A percentile compares a stretch with the other conserved stretches of the same genome.
Evolutionary conservation across 1,139 yeast genomes (phyloP).

Genomic region (Geotrichum europaeum): DNA sequence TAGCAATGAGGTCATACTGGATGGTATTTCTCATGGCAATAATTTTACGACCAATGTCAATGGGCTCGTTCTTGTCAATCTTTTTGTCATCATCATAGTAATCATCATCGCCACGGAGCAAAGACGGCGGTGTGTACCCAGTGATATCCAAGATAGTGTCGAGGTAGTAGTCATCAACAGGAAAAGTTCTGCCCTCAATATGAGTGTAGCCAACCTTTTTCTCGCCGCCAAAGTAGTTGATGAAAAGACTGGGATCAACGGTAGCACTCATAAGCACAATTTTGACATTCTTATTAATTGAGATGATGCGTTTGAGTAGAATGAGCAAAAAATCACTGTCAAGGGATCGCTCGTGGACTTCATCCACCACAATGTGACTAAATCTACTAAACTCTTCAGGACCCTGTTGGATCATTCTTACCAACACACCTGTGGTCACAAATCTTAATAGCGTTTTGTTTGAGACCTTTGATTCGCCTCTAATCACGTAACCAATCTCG

Average conservation of each 20-base stretch:
- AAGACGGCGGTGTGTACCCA: conserved; percentile 32
- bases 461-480: conserved; percentile 77
- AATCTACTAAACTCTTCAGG: conserved; percentile 44
- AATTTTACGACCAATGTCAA: conserved; percentile 33
- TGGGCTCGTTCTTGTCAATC: neutral
- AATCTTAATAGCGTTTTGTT: conserved; percentile 66
- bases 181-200: conserved; percentile 90
- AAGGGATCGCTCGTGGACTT: conserved; percentile 90
- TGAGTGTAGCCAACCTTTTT: conserved; percentile 42
- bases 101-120: conserved; percentile 26
- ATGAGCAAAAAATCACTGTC: conserved; percentile 84
- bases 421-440: conserved; percentile 87
- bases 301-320: conserved; percentile 53
- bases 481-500: conserved; percentile 82
- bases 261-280: conserved; percentile 93
- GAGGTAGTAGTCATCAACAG: conserved; percentile 69
- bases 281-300: conserved; percentile 45
- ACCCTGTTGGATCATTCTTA: conserved; percentile 67
- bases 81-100: conserved; percentile 9
- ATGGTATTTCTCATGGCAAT: conserved; percentile 42
- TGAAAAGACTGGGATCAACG: conserved; percentile 65
- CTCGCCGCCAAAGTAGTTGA: conserved; percentile 48
- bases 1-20: conserved; percentile 64
- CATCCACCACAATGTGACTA: conserved; percentile 77
- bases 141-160: conserved; percentile 55